Conservation (phyloP, 169 alveolate genomes). For the Theileria equi region DNA sequence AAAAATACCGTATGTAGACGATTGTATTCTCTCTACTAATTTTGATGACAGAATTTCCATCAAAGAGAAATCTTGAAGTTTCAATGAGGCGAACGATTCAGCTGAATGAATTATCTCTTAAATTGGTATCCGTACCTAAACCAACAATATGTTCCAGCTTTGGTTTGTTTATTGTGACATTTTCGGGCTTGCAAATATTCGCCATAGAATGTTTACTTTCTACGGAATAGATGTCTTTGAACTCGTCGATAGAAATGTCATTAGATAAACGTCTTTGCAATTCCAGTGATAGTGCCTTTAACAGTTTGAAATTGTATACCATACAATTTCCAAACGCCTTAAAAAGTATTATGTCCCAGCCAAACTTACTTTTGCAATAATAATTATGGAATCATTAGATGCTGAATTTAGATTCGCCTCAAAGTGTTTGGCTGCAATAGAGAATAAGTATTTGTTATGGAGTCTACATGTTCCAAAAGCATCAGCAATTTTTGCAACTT, state of each 20-base stretch:
- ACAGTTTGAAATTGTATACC: conserved; percentile 39
- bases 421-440: conserved; percentile 41
- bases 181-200: not conserved
- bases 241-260: not conserved
- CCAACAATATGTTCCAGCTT: conserved; percentile 44
- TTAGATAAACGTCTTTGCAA: conserved; percentile 20
- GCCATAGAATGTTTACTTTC: conserved; percentile 14
- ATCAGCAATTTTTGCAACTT: conserved; percentile 61
- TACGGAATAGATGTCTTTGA: not conserved
- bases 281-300: conserved; percentile 38
- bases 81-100: conserved; percentile 59
- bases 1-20: not conserved
- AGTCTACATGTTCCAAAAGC: conserved; percentile 69
- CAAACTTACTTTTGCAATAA: conserved; percentile 40
- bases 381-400: conserved; percentile 25
- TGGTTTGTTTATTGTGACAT: conserved; percentile 18
- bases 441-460: conserved; percentile 72
- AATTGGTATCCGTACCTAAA: conserved; percentile 35
- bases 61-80: conserved; percentile 54
- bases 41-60: conserved; percentile 52
- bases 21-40: conserved; percentile 33
- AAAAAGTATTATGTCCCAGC: not conserved
- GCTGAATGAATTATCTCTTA: conserved; percentile 27
- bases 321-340: conserved; percentile 55
- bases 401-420: conserved; percentile 39